These are phyloP conservation scores for Fusarium nematophilum DNA, from an alignment of 2,329 filamentous ascomycete genomes.

Conservation along the genomic window DNA sequence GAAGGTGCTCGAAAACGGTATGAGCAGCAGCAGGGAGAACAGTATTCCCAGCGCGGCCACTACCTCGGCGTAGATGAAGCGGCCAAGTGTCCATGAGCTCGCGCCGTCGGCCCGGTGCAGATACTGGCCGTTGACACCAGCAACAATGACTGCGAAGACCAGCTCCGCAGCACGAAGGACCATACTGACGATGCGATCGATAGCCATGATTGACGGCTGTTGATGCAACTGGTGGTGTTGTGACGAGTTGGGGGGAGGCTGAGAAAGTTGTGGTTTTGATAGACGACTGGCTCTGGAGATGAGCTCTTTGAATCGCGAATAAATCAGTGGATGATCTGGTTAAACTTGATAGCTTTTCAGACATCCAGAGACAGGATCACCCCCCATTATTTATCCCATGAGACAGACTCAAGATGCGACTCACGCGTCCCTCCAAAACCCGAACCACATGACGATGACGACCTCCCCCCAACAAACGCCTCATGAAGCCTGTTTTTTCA, in stretches of 20 bases:
- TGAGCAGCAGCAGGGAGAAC: slow-evolving; percentile 76
- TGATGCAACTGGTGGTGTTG: slow-evolving; percentile 1
- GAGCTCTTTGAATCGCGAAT: background rate
- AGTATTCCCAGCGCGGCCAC: slow-evolving; percentile 76
- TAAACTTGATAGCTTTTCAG: background rate
- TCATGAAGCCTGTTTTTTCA: slow-evolving; percentile 37
- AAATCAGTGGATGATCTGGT: background rate
- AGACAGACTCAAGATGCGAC: slow-evolving; percentile 8
- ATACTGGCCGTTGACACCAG: slow-evolving; percentile 75
- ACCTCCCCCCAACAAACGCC: slow-evolving; percentile 14
- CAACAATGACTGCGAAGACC: slow-evolving; percentile 77
- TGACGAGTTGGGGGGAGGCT: background rate
- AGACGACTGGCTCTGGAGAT: background rate
- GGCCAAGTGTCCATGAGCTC: slow-evolving; percentile 65
- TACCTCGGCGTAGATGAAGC: slow-evolving; percentile 81
- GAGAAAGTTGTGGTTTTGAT: background rate
- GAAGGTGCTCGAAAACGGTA: slow-evolving; percentile 76
- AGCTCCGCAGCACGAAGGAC: slow-evolving; percentile 63
- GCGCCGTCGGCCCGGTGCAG: slow-evolving; percentile 62
- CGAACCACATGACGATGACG: slow-evolving; percentile 41
- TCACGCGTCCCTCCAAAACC: slow-evolving; percentile 18
- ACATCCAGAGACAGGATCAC: slow-evolving; percentile 7
- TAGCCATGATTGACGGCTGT: slow-evolving; percentile 47
- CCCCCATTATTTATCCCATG: slow-evolving; percentile 37
- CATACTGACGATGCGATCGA: slow-evolving; percentile 55